Evolutionary conservation across 345 rosid species (phyloP), one percentile per base, ranked within the genome.

Genomic region (Cochlearia excelsa): DNA sequence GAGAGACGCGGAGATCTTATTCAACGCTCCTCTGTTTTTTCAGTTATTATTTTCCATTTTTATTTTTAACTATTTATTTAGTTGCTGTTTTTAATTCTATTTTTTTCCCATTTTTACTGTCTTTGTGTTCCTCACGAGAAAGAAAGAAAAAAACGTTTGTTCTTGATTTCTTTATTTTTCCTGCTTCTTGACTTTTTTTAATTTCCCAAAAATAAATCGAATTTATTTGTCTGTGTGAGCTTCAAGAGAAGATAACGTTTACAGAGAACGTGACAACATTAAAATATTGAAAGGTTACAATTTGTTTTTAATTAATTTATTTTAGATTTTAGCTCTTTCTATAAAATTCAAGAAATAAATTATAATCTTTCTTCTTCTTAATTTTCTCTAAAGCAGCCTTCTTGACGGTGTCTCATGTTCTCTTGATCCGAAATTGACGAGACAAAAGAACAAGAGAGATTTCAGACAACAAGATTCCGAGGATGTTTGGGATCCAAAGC

Each of bases 401-500:
- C 68, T 75, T 16, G 23, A 16, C 23, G 23, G 23, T 16, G 23
- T 16, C 23, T 16, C 23, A 16, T 16, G 23, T 16, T 16, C 23
- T 61, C 56, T 45, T 72, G 63, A 71, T 56, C 61, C 42, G 47
- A 57, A 60, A 66, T 78, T 76, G 79, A 77, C 53, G 11, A 10
- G 6, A 26, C 41, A 28, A 4, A 16, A 31, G 7, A 0, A 26
- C 51, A 30, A 31, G 7, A 7, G 57, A 44, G 26, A 31, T 9
- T 40, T 53, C 69, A 46, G 57, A 33, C 53, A 16, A 30, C 26
- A 23, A 63, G 37, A 1, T 52, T 29, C 55, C 27, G 9, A 46
- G 35, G 30, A 93, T 90, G 97, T 85, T 79, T 61, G 80, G 84
- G 44, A 72, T 86, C 46, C 78, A 81, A 61, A 80, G 77, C 81